Base-by-base conservation (phyloP, 2,329 filamentous ascomycete species). In the Emergomyces orientalis region DNA sequence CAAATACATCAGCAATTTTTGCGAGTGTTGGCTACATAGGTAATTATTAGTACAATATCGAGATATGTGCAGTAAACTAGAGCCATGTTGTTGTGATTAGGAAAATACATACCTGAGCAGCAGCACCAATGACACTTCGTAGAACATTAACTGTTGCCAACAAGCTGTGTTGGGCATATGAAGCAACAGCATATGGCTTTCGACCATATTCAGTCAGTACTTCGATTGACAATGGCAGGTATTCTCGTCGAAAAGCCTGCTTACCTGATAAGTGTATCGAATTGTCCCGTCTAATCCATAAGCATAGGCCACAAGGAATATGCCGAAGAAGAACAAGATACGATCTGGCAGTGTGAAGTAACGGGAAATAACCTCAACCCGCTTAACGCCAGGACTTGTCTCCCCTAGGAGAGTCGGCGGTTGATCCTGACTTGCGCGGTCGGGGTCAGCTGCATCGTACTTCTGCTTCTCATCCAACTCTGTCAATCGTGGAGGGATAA, bases 261-360 rank as follows among this genome's bases (percentile, higher is more conserved):
- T 30, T 67, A 75, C 73, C 66, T 80, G 81, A 68, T 84, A 85
- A 7, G 79, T 77, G 14, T 65, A 65, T 17, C 84, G 79, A 52
- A 86, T 76, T 0, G 77, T 82, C 30, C 82, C 82, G 65, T 87
- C 84, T 27, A 87, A 77, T 1, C 83, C 82, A 70, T 88, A 88
- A 41, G 80, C 83, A 71, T 87, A 88, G 13, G 85, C 82, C 61
- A 88, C 75, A 39, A 88, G 71, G 70, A 88, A 88, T 65, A 88
- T 77, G 30, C 84, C 78, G 11, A 82, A 69, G 72, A 88, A 87
- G 70, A 88, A 79, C 65, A 79, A 77, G 64, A 83, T 66, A 37
- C 83, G 82, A 70, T 87, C 83, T 17, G 67, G 63, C 3, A 73
- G 65, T 22, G 80, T 84, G 45, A 87, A 79, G 65, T 82, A 78